Base-by-base conservation (phyloP, 2,329 filamentous ascomycete genomes). In the Drechslerella coelobrocha region DNA sequence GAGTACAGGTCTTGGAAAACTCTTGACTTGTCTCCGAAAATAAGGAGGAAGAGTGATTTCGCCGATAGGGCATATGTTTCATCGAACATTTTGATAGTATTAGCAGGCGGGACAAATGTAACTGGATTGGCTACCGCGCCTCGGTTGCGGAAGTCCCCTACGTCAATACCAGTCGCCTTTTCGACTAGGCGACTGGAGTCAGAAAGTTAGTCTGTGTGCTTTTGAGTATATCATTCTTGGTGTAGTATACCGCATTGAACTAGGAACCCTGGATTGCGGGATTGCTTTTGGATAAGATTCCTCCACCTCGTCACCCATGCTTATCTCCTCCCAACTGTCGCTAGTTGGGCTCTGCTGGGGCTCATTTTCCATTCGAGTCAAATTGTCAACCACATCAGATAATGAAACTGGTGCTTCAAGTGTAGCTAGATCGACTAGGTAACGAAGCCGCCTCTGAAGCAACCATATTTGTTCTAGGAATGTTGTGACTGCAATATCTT, bases 21-120 rank as follows among this genome's bases (percentile, higher is more conserved):
- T 31, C 92, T 91, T 78, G 91, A 96, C 80, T 93, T 96, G 79
- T 99, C 94, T 37, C 94, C 94, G 79, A 97, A 99, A 55, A 99
- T 84, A 14, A 97, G 90, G 77, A 97, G 93, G 78, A 97, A 99
- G 65, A 96, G 87, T 0, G 91, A 91, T 79, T 99, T 97, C 50
- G 94, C 89, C 73, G 91, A 95, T 71, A 97, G 88, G 74, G 95
- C 89, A 78, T 96, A 96, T 73, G 91, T 85, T 72, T 90, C 86
- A 78, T 96, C 90, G 0, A 90, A 86, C 6, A 88, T 88, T 74
- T 89, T 84, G 73, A 85, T 83, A 56, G 88, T 86, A 85, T 96
- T 92, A 57, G 88, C 90, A 72, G 89, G 85, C 0, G 94, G 94
- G 65, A 91, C 88, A 77, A 93, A 97, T 9, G 89, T 81, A 1